A percentile compares a stretch with the other conserved stretches of the same genome.
Conservation (phyloP, 192 early-diverging fungal species). For the Coemansia sp. region DNA sequence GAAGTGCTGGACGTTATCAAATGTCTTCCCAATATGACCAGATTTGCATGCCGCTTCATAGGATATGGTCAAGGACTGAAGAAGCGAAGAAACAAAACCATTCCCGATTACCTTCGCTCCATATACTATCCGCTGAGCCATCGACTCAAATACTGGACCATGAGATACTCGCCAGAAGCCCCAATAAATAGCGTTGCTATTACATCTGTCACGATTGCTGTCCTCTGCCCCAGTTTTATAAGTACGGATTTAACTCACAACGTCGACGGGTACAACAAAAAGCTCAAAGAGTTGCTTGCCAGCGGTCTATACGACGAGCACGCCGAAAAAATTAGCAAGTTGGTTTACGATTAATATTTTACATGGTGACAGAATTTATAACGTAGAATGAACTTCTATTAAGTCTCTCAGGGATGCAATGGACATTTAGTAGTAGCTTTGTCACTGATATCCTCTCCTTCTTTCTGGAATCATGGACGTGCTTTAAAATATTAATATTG, state of each 20-base stretch:
- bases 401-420: no score
- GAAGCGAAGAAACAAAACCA: neutral
- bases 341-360: no score
- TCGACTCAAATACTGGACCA: neutral
- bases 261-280: neutral
- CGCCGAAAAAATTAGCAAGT: neutral
- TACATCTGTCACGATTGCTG: neutral
- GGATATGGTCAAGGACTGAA: neutral
- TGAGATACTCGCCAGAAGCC: no score
- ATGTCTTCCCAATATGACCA: neutral
- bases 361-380: no score
- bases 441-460: no score
- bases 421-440: no score
- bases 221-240: neutral
- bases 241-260: neutral
- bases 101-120: neutral
- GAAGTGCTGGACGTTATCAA: neutral
- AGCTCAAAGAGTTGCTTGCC: neutral
- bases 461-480: no score
- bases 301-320: neutral
- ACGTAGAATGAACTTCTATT: no score
- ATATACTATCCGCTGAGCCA: neutral
- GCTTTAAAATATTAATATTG: no score
- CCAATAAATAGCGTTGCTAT: no score
- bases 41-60: neutral